Conservation (phyloP, 257 asterid species). For the Primulina tabacum region DNA sequence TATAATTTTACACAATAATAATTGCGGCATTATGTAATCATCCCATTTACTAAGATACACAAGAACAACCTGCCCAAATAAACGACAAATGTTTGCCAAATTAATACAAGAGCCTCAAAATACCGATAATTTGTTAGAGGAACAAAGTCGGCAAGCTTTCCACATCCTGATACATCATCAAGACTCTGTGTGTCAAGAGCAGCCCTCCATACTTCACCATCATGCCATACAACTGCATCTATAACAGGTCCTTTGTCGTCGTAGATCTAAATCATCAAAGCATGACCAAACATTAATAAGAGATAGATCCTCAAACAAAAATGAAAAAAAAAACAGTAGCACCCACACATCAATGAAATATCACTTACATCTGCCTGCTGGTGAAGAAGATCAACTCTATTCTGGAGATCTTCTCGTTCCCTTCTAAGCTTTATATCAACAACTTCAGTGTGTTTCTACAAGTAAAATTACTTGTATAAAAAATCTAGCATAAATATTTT, state of each 20-base stretch:
- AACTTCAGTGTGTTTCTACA: constrained; percentile 63
- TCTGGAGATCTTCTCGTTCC: constrained; percentile 84
- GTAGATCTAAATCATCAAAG: constrained; percentile 50
- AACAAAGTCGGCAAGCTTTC: constrained; percentile 74
- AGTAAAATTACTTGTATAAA: constrained; percentile 18
- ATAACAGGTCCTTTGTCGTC: constrained; percentile 92
- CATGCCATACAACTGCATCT: constrained; percentile 99
- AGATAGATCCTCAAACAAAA: constrained; percentile 22
- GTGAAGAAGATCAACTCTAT: constrained; percentile 81
- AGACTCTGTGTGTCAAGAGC: constrained; percentile 93
- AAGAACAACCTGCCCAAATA: constrained; percentile 17
- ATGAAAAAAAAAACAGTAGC: constrained; percentile 3
- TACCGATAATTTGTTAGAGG: constrained; percentile 97
- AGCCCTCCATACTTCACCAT: constrained; percentile 94
- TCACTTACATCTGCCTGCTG: constrained; percentile 79
- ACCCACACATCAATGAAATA: constrained; percentile 4
- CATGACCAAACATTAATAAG: constrained; percentile 26
- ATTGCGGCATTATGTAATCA: not conserved
- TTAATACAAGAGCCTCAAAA: constrained; percentile 18
- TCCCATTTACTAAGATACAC: constrained; percentile 7
- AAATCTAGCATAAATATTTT: constrained; percentile 18
- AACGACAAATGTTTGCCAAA: constrained; percentile 11
- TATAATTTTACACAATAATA: constrained; percentile 11
- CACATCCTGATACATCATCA: constrained; percentile 75
- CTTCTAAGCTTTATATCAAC: constrained; percentile 63